A percentile compares a stretch with the other conserved stretches of the same genome.
These are phyloP conservation scores for Aciculoconidium aculeatum DNA, from an alignment of 805 yeast species.

Conservation along the genomic window DNA sequence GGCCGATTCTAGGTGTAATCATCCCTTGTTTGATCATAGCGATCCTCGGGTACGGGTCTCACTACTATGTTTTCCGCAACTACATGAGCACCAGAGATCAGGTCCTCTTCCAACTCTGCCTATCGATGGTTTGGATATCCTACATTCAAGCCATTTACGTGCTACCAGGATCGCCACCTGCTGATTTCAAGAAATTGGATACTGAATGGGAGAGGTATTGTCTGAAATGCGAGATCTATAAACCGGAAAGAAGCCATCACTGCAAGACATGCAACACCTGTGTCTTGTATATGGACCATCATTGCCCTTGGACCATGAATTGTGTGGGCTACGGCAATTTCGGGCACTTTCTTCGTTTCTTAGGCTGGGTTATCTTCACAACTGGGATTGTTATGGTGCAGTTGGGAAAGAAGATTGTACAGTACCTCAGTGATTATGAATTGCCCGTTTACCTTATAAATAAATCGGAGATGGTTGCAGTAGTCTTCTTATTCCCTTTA, in stretches of 20 bases:
- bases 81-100: slow-evolving; percentile 37
- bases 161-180: slow-evolving; percentile 67
- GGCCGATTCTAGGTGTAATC: slow-evolving; percentile 13
- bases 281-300: slow-evolving; percentile 90
- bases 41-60: slow-evolving; percentile 57
- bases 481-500: slow-evolving; percentile 49
- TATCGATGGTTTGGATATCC: slow-evolving; percentile 65
- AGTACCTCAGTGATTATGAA: slow-evolving; percentile 43
- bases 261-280: slow-evolving; percentile 73
- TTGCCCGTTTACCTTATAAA: slow-evolving; percentile 53
- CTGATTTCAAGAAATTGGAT: slow-evolving; percentile 33
- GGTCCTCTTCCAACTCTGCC: slow-evolving; percentile 39
- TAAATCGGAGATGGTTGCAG: slow-evolving; percentile 47
- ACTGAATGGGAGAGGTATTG: slow-evolving; percentile 67
- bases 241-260: slow-evolving; percentile 84
- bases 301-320: slow-evolving; percentile 87
- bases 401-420: slow-evolving; percentile 32
- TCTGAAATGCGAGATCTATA: slow-evolving; percentile 60
- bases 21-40: slow-evolving; percentile 62
- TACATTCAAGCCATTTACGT: slow-evolving; percentile 62
- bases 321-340: slow-evolving; percentile 78
- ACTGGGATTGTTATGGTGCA: slow-evolving; percentile 43
- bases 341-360: slow-evolving; percentile 76
- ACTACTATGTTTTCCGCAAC: slow-evolving; percentile 46
- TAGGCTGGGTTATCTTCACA: slow-evolving; percentile 56